A percentile compares a stretch with the other conserved stretches of the same genome.
Evolutionary conservation across 2,329 filamentous ascomycete genomes (phyloP).

Genomic region (Mycosphaerella sp.): DNA sequence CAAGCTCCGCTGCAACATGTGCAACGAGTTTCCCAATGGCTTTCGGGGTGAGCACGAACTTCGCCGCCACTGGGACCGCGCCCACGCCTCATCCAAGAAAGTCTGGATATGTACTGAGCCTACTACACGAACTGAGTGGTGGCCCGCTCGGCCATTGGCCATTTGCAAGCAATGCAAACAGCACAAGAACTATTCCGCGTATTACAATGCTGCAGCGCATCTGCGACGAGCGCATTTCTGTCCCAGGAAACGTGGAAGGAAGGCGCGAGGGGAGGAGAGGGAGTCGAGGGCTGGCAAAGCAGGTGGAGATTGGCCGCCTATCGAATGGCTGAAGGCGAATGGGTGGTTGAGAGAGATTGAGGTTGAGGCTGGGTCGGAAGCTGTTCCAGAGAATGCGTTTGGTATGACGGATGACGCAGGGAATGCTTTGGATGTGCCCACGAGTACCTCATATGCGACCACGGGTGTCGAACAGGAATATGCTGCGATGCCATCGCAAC

Average conservation of each 20-base stretch:
- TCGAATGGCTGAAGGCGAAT: constrained; percentile 52
- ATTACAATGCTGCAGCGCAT: constrained; percentile 93
- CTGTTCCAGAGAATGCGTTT: background rate
- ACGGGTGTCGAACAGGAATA: background rate
- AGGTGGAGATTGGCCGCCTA: constrained; percentile 53
- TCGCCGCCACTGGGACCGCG: constrained; percentile 49
- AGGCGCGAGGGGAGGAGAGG: constrained; percentile 53
- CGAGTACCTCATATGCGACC: background rate
- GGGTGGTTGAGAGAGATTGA: constrained; percentile 54
- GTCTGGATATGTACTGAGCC: constrained; percentile 60
- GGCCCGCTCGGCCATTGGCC: constrained; percentile 56
- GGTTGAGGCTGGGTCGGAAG: constrained; percentile 24
- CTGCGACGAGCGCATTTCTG: constrained; percentile 84
- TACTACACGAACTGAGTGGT: constrained; percentile 31
- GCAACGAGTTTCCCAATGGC: constrained; percentile 65
- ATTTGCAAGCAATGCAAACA: constrained; percentile 78
- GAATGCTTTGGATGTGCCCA: background rate
- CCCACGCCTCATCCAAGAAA: constrained; percentile 57
- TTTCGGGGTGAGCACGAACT: constrained; percentile 81
- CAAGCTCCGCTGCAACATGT: constrained; percentile 64
- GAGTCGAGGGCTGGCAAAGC: constrained; percentile 51
- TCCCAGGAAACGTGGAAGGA: constrained; percentile 53
- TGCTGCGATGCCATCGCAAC: constrained; percentile 1
- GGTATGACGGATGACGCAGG: background rate
- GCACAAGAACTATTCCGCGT: constrained; percentile 75